Percentiles rank a stretch among this genome's conserved stretches.
phyloP scores from a whole-genome alignment of 1,139 yeast species.

The Candida sanyaensis region DNA sequence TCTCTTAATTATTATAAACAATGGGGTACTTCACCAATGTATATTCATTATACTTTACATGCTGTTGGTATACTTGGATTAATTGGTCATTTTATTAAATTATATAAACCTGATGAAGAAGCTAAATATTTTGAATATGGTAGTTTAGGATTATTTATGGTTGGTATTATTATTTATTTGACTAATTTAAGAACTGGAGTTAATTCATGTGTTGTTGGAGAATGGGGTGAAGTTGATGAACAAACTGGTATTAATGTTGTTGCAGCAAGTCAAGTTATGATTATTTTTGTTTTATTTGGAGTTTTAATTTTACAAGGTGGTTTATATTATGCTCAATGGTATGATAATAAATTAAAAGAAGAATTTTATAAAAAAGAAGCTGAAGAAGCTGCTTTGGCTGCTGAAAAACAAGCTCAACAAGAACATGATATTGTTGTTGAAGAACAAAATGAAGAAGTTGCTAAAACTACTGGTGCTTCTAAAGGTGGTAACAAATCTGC shows the following conservation, averaged over 20 bases:
- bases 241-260: conserved; percentile 86
- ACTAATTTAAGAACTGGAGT: conserved; percentile 86
- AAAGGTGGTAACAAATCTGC: conserved; percentile 19
- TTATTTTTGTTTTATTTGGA: conserved; percentile 71
- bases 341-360: conserved; percentile 57
- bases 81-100: conserved; percentile 71
- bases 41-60: conserved; percentile 64
- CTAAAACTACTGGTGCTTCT: conserved; percentile 17
- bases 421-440: conserved; percentile 18
- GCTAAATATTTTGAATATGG: conserved; percentile 90
- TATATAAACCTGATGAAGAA: conserved; percentile 83
- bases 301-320: conserved; percentile 85
- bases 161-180: conserved; percentile 74
- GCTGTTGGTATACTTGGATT: conserved; percentile 62
- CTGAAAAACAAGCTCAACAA: conserved; percentile 21
- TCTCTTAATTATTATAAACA: conserved; percentile 73
- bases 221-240: conserved; percentile 93
- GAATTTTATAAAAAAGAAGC: conserved; percentile 51
- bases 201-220: conserved; percentile 64
- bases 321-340: conserved; percentile 85
- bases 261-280: conserved; percentile 85
- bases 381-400: conserved; percentile 22
- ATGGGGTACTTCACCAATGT: conserved; percentile 67
- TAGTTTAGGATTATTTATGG: conserved; percentile 67
- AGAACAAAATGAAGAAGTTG: conserved; percentile 11